Evolutionary conservation across 768 basidiomycete genomes (phyloP).

Genomic region (Suillus placidus): DNA sequence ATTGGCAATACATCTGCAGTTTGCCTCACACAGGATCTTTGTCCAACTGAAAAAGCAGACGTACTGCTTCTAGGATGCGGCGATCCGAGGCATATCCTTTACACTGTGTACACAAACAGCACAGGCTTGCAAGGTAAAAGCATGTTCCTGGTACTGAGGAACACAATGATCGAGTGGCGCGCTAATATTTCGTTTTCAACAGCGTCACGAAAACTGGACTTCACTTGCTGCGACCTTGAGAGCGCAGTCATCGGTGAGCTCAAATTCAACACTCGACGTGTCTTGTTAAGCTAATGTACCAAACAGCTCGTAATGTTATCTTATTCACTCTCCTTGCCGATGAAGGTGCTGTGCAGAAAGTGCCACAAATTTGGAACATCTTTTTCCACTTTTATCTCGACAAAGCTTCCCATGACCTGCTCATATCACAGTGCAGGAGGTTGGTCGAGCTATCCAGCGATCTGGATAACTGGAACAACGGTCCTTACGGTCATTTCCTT

Average conservation of each 20-base stretch:
- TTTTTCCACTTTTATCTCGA: conserved; percentile 34
- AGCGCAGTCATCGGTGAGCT: conserved; percentile 31
- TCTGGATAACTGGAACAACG: conserved; percentile 26
- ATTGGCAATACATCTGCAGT: conserved; percentile 63
- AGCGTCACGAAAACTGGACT: conserved; percentile 31
- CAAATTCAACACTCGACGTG: not conserved
- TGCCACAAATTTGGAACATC: conserved; percentile 32
- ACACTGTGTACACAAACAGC: conserved; percentile 40
- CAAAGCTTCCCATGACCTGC: conserved; percentile 25
- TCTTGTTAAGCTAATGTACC: not conserved
- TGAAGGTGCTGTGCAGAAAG: conserved; percentile 17
- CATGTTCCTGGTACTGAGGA: not conserved
- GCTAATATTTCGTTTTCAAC: not conserved
- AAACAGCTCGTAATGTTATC: conserved; percentile 30
- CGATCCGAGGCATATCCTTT: conserved; percentile 57
- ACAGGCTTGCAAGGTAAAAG: not conserved
- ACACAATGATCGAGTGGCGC: not conserved
- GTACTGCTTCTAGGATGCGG: conserved; percentile 59
- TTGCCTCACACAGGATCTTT: conserved; percentile 48
- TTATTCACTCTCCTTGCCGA: conserved; percentile 33
- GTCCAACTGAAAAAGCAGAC: conserved; percentile 48
- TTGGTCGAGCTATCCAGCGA: conserved; percentile 20
- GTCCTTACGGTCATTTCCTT: conserved; percentile 32
- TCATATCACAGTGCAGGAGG: conserved; percentile 30
- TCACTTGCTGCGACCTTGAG: conserved; percentile 35